A percentile compares a stretch with the other conserved stretches of the same genome.
Evolutionary conservation across 805 yeast species (phyloP).

Genomic region (Yueomyces sp.): DNA sequence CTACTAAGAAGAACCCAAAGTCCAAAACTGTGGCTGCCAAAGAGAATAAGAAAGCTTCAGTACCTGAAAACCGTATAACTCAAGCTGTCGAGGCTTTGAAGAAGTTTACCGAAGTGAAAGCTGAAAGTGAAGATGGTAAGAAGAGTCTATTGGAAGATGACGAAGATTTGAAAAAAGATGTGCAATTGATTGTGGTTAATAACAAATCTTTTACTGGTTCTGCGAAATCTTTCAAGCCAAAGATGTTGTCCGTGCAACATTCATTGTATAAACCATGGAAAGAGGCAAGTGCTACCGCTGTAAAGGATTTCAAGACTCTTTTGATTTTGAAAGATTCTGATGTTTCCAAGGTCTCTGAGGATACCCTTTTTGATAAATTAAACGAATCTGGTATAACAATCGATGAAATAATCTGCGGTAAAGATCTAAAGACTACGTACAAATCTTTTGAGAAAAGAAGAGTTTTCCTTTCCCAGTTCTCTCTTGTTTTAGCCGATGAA

Average conservation of each 20-base stretch:
- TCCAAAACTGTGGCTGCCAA: slow-evolving; percentile 1
- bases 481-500: slow-evolving; percentile 76
- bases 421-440: slow-evolving; percentile 70
- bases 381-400: slow-evolving; percentile 20
- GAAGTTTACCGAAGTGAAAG: slow-evolving; percentile 36
- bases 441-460: slow-evolving; percentile 84
- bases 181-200: slow-evolving; percentile 51
- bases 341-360: slow-evolving; percentile 22
- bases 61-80: slow-evolving; percentile 20
- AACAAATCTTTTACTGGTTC: slow-evolving; percentile 44
- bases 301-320: slow-evolving; percentile 26
- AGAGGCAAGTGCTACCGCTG: slow-evolving; percentile 16
- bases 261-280: slow-evolving; percentile 22
- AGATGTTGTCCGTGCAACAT: slow-evolving; percentile 28
- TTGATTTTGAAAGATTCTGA: slow-evolving; percentile 29
- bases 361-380: slow-evolving; percentile 62
- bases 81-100: slow-evolving; percentile 55
- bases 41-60: slow-evolving; percentile 2
- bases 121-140: slow-evolving; percentile 18
- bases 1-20: slow-evolving; percentile 5
- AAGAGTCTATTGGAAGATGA: slow-evolving; percentile 38
- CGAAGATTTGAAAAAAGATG: slow-evolving; percentile 27
- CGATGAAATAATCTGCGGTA: slow-evolving; percentile 49
- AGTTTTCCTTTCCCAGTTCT: slow-evolving; percentile 52
- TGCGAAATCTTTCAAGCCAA: slow-evolving; percentile 47